Base-by-base conservation (phyloP, 352 stramenopile species). In the Phytopythium chamaehyphon region DNA sequence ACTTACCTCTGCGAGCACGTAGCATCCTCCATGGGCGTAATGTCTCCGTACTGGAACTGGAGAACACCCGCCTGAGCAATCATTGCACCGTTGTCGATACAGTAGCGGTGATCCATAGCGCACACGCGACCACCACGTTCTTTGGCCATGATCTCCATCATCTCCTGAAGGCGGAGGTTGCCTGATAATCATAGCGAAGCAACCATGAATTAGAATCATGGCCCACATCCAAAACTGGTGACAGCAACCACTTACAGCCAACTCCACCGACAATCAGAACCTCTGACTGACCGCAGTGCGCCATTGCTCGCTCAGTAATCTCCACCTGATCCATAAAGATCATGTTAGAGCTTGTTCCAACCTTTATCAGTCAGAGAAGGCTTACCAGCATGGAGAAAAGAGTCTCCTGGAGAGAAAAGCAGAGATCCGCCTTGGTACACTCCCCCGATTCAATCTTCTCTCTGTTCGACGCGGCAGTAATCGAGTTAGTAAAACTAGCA, bases 1-100 rank as follows among this genome's bases (percentile, higher is more conserved):
- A 31, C 51, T n/a, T 70, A 90, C 86, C 96, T 73, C 73, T 99
- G 96, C 24, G 87, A 98, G 64, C 93, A 98, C 15, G 82, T 90
- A 40, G 86, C 96, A 4, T 99, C 96, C 19, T 90, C 59, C 23
- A 99, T 52, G 3, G 83, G 62, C 6, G 95, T 98, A 6, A 69
- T 76, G 14, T 86, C 73, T 36, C 96, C 95, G 69, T 98, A 96
- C 68, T 98, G 94, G 57, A 98, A 98, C 49, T 97, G 84, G 42
- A 99, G 89, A 15, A 99, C 96, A 19, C 97, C 98, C 16, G 97
- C 98, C 74, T 99, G 97, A 22, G 97, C 97, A 68, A 99, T 99
- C 98, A 99, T 99, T 7, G 96, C 96, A 8, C 98, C 98, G 69
- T 99, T 99, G 76, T 99, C 98, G 61, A 99, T 98, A 62, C 97